Evolutionary conservation across 2,329 filamentous ascomycete genomes (phyloP), one percentile per base, ranked within the genome.

Genomic region (Hypocrella siamensis): DNA sequence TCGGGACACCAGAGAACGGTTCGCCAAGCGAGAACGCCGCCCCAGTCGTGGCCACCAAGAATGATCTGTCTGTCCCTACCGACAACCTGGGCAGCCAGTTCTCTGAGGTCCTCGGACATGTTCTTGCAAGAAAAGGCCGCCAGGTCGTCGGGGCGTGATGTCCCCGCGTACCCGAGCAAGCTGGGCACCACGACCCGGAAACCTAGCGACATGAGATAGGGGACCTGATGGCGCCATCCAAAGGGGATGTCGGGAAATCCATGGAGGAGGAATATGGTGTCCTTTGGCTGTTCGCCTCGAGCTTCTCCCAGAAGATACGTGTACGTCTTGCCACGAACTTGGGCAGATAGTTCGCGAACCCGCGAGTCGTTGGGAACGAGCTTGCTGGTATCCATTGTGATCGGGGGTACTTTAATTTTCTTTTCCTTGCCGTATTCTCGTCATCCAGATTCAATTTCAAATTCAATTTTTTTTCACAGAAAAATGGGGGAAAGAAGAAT

Each of bases 41-140:
- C 88, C 82, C 88, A 94, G 56, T 96, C 88, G 57, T 94, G 88
- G 6, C 85, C 88, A 30, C 85, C 84, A 11, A 94, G 67, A 35
- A 94, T 76, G 46, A 93, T 78, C 34, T 57, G 57, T 7, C 49
- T 49, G 52, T 60, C 27, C 49, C 59, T 32, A 32, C 61, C 54
- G 18, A 58, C 56, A 33, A 62, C 56, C 39, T 76, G 65, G 36
- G 58, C 59, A 6, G 79, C 73, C 17, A 96, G 65, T 38, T 73
- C 75, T 16, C 73, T 76, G 41, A 96, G 67, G 47, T 93, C 84
- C 33, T 75, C 70, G 14, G 79, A 67, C 37, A 80, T 70, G 40
- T 66, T 71, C 59, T 84, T 90, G 49, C 74, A 61, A 17, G 70
- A 71, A 57, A 88, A 94, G 34, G 70, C 59, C 30, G 57, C 54